Base-by-base conservation (phyloP, 306 rosid genomes). In the Prunus dulcis region DNA sequence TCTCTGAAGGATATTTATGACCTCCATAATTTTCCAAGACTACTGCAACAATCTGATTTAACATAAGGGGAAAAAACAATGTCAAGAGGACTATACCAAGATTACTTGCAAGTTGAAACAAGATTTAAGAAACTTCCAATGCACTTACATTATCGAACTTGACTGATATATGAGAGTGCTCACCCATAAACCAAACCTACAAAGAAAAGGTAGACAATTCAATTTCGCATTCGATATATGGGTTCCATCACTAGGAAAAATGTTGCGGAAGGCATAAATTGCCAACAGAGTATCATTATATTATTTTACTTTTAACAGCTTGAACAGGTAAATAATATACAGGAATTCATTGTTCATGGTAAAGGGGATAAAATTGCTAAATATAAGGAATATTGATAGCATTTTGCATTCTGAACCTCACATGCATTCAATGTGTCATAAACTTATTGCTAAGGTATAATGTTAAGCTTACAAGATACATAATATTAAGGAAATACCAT, bases 141-240 rank as follows among this genome's bases (percentile, higher is more conserved):
- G 47, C 53, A 85, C 97, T 87, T 89, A 91, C 99, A 80, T 83
- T 87, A 82, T 96, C 93, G 38, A 96, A 96, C 84, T 92, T 93
- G 7, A 79, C 85, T 38, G 98, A 92, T 52, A 92, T 87, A 85
- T 92, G 98, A 77, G 93, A 91, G 80, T 91, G 86, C 80, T 87
- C 84, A 5, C 99, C 98, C 99, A 96, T 96, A 81, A 89, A 92
- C 89, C 97, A 88, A 81, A 92, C 98, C 98, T 96, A 73, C 85
- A 91, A 23, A 86, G 82, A 15, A 81, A 78, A 79, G 71, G 27
- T 10, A 78, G 62, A 63, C 19, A 47, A 78, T 53, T 78, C 51
- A 80, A 30, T 73, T 75, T 12, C 27, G 41, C 55, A 32, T 61
- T 69, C 62, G 56, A 49, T 9, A 64, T 60, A 53, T 22, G 38